Percentiles rank a stretch among this genome's conserved stretches.
phyloP scores from a whole-genome alignment of 2,329 filamentous ascomycete genomes.

The Alternaria postmessia region DNA sequence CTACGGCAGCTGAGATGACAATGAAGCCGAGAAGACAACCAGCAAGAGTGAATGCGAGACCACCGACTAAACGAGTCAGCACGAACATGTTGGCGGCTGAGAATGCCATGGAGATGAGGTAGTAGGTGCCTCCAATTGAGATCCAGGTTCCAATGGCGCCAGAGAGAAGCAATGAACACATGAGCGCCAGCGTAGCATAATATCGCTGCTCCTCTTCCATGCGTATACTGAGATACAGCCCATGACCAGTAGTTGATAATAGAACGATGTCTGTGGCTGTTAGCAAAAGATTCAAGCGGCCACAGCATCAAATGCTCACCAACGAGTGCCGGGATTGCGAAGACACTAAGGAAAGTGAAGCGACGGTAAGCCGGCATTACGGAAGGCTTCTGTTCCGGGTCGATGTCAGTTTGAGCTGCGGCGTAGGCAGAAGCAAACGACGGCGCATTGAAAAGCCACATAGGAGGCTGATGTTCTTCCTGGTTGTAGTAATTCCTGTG shows the following conservation, averaged over 20 bases:
- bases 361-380: constrained; percentile 58
- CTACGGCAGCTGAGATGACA: constrained; percentile 56
- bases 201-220: constrained; percentile 61
- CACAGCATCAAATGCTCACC: constrained; percentile 26
- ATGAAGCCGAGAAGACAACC: constrained; percentile 63
- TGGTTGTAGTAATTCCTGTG: constrained; percentile 55
- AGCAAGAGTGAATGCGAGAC: constrained; percentile 60
- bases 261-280: constrained; percentile 61
- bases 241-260: constrained; percentile 66
- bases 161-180: constrained; percentile 66
- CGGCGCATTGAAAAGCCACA: constrained; percentile 60
- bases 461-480: constrained; percentile 56
- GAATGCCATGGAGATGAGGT: constrained; percentile 65
- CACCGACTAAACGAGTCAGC: constrained; percentile 61
- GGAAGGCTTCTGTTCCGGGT: constrained; percentile 56
- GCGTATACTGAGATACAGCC: constrained; percentile 66
- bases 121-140: constrained; percentile 69
- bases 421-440: constrained; percentile 62
- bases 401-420: constrained; percentile 62
- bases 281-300: not conserved
- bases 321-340: constrained; percentile 68
- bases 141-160: constrained; percentile 71
- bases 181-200: constrained; percentile 65
- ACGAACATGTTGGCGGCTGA: constrained; percentile 65
- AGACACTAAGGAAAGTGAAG: constrained; percentile 68